These are phyloP conservation scores for Pichia deserticola DNA, from an alignment of 805 yeast species.

Conservation along the genomic window DNA sequence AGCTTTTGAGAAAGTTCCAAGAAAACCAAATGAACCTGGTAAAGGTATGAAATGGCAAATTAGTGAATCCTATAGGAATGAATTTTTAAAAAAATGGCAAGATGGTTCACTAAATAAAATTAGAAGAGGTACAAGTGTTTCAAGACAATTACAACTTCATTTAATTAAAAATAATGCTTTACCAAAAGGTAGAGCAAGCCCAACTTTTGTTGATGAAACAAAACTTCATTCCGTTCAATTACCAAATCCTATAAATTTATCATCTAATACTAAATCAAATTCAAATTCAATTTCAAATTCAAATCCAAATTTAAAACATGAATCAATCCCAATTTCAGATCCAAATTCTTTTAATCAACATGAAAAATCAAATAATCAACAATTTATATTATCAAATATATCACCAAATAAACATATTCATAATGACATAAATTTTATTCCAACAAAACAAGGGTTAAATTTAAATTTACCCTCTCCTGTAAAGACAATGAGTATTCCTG, in stretches of 20 bases:
- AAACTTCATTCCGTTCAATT: not conserved
- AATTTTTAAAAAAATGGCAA: constrained; percentile 72
- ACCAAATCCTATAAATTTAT: not conserved
- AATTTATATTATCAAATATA: not conserved
- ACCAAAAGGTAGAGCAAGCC: constrained; percentile 35
- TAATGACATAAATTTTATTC: constrained; percentile 23
- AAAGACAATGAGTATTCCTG: constrained; percentile 15
- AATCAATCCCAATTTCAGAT: too few species aligned
- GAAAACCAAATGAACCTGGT: constrained; percentile 94
- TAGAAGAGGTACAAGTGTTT: constrained; percentile 74
- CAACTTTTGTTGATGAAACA: constrained; percentile 4
- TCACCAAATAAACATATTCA: constrained; percentile 8
- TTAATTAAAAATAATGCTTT: constrained; percentile 49
- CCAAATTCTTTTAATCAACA: not conserved
- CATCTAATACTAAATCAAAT: not conserved
- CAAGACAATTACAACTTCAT: constrained; percentile 72
- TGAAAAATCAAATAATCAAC: not conserved
- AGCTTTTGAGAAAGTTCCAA: constrained; percentile 95
- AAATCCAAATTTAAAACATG: too few species aligned
- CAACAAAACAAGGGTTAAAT: constrained; percentile 6
- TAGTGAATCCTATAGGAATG: constrained; percentile 73
- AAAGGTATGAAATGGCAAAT: constrained; percentile 99
- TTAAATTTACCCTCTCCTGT: constrained; percentile 11
- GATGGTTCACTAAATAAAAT: constrained; percentile 68
- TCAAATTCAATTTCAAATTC: not conserved